Evolutionary conservation across 2,329 filamentous ascomycete species (phyloP).

Genomic region (Bipolaris victoriae): DNA sequence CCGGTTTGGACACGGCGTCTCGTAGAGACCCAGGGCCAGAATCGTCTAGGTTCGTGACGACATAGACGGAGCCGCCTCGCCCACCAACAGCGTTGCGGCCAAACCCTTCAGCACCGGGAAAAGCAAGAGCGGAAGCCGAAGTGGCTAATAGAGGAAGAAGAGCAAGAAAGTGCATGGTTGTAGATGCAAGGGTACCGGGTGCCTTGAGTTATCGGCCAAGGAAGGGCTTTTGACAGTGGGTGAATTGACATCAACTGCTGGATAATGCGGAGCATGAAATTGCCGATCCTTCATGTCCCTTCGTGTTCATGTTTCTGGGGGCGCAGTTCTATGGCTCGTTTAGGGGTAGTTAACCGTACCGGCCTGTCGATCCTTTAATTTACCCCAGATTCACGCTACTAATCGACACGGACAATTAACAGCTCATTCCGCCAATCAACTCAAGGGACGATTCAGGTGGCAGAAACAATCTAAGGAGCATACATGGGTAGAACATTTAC

Average conservation of each 20-base stretch:
- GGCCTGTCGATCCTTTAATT: slow-evolving; percentile 20
- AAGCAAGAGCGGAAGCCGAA: slow-evolving; percentile 46
- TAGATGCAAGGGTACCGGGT: neutral
- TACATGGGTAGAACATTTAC: too few species aligned
- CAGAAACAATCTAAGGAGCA: too few species aligned
- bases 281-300: neutral
- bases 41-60: slow-evolving; percentile 58
- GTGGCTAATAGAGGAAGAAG: slow-evolving; percentile 26
- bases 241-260: neutral
- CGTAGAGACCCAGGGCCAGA: slow-evolving; percentile 58
- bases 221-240: neutral
- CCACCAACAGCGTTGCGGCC: slow-evolving; percentile 57
- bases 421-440: slow-evolving; percentile 23
- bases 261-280: neutral
- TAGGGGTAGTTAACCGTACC: slow-evolving; percentile 1
- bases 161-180: slow-evolving; percentile 22
- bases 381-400: slow-evolving; percentile 9
- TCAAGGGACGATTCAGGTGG: neutral
- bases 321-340: neutral
- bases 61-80: slow-evolving; percentile 55
- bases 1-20: slow-evolving; percentile 56
- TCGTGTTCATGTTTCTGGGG: neutral
- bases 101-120: slow-evolving; percentile 60
- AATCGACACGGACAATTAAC: slow-evolving; percentile 12
- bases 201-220: neutral